Evolutionary conservation across 352 stramenopile genomes (phyloP).

Genomic region (Globisporangium perplexum): DNA sequence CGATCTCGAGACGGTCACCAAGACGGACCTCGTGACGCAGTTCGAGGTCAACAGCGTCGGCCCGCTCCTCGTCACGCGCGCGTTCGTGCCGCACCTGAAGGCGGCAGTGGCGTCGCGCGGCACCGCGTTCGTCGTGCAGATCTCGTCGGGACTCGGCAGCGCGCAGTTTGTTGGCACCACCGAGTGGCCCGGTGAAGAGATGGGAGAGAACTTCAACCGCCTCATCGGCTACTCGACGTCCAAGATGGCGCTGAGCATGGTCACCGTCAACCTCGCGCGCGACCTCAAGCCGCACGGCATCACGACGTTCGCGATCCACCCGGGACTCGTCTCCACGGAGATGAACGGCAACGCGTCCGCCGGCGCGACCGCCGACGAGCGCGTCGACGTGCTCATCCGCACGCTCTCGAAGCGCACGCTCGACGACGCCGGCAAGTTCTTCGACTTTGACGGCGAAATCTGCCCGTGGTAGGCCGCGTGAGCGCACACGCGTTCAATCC

Average conservation of each 20-base stretch:
- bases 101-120: constrained; percentile 6
- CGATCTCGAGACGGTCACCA: constrained; percentile 3
- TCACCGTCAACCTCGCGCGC: background rate
- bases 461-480: background rate
- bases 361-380: background rate
- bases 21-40: constrained; percentile 17
- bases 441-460: background rate
- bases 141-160: constrained; percentile 18
- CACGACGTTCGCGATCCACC: background rate
- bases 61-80: constrained; percentile 24
- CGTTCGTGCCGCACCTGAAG: constrained; percentile 21
- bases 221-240: background rate
- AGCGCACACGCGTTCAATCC: too few species aligned
- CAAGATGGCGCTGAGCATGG: background rate
- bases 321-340: background rate
- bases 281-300: background rate
- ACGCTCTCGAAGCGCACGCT: background rate
- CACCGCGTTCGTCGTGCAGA: constrained; percentile 18
- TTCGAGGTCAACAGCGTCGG: constrained; percentile 37
- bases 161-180: background rate
- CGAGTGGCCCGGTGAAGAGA: background rate
- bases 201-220: background rate
- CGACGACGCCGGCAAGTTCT: background rate
- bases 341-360: background rate
- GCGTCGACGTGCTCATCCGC: background rate